Evolutionary conservation across 2,329 filamentous ascomycete species (phyloP).

Genomic region (Botrytis sinoallii): DNA sequence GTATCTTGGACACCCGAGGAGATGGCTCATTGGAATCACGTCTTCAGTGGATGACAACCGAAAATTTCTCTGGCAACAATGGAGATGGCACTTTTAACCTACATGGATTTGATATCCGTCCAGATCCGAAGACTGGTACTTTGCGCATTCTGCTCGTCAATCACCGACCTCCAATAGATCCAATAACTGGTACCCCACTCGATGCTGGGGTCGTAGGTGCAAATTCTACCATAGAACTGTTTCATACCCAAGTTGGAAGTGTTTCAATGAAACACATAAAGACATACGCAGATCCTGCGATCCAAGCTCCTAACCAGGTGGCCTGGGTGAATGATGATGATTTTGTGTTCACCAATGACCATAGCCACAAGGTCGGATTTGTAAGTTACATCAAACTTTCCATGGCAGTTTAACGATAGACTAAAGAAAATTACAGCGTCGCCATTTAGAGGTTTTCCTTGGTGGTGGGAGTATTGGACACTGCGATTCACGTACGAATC

Average conservation of each 20-base stretch:
- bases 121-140: constrained; percentile 26
- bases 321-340: constrained; percentile 37
- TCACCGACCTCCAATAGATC: constrained; percentile 37
- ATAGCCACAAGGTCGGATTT: constrained; percentile 35
- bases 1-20: constrained; percentile 32
- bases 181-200: constrained; percentile 35
- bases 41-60: constrained; percentile 27
- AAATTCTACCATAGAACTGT: constrained; percentile 41
- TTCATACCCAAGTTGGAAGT: constrained; percentile 33
- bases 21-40: constrained; percentile 27
- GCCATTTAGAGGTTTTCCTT: constrained; percentile 32
- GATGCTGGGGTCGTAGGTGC: constrained; percentile 37
- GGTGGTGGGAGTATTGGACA: constrained; percentile 37
- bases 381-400: constrained; percentile 24
- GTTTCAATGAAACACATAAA: constrained; percentile 36
- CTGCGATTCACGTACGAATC: constrained; percentile 28
- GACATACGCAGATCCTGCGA: constrained; percentile 35
- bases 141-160: constrained; percentile 39
- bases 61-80: constrained; percentile 30
- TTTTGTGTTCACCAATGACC: constrained; percentile 41
- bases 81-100: constrained; percentile 36
- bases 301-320: constrained; percentile 40
- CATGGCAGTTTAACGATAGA: neutral
- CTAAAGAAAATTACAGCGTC: constrained; percentile 23
- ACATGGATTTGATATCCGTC: constrained; percentile 38